Evolutionary conservation across 75 land plant species (phyloP), one percentile per base, ranked within the genome.

Genomic region (Pinus albicaulis): DNA sequence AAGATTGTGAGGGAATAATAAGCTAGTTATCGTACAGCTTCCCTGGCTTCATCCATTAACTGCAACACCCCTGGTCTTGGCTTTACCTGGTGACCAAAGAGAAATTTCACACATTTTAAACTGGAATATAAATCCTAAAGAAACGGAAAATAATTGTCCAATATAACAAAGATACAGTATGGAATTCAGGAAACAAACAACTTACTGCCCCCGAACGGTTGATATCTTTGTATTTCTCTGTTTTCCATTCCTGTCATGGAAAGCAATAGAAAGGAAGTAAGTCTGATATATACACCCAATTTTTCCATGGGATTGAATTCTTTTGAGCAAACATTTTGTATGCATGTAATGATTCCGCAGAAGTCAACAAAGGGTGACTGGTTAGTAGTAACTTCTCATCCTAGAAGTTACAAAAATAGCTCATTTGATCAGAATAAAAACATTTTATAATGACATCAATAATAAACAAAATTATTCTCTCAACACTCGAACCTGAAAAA

Each of bases 131-230:
- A 10, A 12, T 8, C 53, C 53, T 48, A 48, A 11, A 48, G 53
- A 48, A 48, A 48, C 10, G 53, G 53, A 10, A 10, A 48, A 10
- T 0, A 48, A 48, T 48, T 48, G 53, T 48, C 53, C 53, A 48
- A 10, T 48, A 48, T 48, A 10, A 48, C 53, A 59, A n/a, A 59
- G 23, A 20, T 19, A 59, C 53, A 76, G 28, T 25, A 76, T 60
- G 56, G 26, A 34, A 56, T 56, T 44, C 17, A 55, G 41, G 71
- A 19, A 17, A 66, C 36, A 25, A 26, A 31, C 23, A 66, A 22
- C 93, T 89, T 87, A 98, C 99, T 60, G 87, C 81, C 84, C 99
- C 99, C 77, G 99, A 95, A 77, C 82, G 84, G 69, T 95, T 95
- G 26, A 92, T 91, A 34, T 91, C 89, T 79, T 98, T 87, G 88